These are phyloP conservation scores for Chamaenerion angustifolium DNA, from an alignment of 345 rosid genomes.

Conservation along the genomic window DNA sequence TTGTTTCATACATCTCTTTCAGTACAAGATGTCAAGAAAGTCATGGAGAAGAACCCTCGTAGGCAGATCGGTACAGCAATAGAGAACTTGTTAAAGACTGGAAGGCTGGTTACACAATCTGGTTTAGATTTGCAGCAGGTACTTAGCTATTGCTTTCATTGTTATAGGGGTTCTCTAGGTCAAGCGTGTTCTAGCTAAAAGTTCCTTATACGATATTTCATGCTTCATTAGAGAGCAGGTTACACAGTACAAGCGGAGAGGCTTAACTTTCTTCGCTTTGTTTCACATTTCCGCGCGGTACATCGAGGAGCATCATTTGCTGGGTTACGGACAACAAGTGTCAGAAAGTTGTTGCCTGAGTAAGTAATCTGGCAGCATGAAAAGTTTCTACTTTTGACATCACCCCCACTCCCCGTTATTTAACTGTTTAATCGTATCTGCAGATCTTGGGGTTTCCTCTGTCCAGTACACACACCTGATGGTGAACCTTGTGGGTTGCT, in stretches of 20 bases:
- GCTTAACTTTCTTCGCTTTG: slow-evolving; percentile 78
- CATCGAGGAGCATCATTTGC: slow-evolving; percentile 98
- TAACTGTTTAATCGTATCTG: background rate
- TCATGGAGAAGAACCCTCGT: slow-evolving; percentile 40
- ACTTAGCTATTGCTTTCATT: background rate
- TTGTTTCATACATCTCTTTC: slow-evolving; percentile 7
- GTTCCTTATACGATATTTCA: background rate
- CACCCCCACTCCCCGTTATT: no score
- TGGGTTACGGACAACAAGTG: slow-evolving; percentile 89
- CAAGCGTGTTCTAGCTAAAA: background rate
- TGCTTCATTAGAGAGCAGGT: slow-evolving; percentile 57
- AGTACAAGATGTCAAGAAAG: slow-evolving; percentile 60
- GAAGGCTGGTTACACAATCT: slow-evolving; percentile 56
- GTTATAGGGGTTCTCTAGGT: background rate
- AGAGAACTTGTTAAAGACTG: slow-evolving; percentile 67
- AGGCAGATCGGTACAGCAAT: slow-evolving; percentile 39
- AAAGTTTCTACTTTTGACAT: no score
- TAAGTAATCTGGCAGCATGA: slow-evolving; percentile 16
- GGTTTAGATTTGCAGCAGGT: slow-evolving; percentile 95
- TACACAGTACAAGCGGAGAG: slow-evolving; percentile 97
- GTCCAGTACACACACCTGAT: slow-evolving; percentile 99
- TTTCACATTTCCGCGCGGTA: slow-evolving; percentile 87
- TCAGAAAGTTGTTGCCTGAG: slow-evolving; percentile 95
- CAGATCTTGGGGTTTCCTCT: slow-evolving; percentile 98
- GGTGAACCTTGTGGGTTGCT: slow-evolving; percentile 96